Evolutionary conservation across 345 rosid genomes (phyloP).

Genomic region (Murraya koenigii): DNA sequence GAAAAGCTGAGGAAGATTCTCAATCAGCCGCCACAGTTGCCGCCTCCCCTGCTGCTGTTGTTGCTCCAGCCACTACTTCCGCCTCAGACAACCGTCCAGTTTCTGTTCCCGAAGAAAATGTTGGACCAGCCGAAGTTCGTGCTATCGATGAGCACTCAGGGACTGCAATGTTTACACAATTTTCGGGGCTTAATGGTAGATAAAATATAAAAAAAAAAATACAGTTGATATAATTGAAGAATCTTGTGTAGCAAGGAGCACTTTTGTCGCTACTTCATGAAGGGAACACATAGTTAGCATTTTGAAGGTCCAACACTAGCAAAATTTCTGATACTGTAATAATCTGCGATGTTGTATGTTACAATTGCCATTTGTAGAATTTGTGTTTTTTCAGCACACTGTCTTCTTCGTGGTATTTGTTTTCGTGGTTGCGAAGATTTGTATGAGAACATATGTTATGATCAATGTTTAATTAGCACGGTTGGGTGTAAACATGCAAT

Average conservation of each 20-base stretch:
- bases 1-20: constrained; percentile 50
- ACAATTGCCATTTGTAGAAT: not conserved
- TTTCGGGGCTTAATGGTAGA: constrained; percentile 61
- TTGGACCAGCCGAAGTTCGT: constrained; percentile 36
- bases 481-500: too few species aligned
- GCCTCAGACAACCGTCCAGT: constrained; percentile 21
- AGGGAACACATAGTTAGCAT: not conserved
- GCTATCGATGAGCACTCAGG: constrained; percentile 57
- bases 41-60: constrained; percentile 18
- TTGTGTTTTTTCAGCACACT: not conserved
- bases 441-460: not conserved
- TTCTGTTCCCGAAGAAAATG: constrained; percentile 38
- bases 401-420: not conserved
- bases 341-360: not conserved
- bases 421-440: not conserved
- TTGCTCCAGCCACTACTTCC: constrained; percentile 26
- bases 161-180: constrained; percentile 65
- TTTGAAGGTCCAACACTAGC: not conserved
- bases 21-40: constrained; percentile 16
- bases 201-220: not conserved
- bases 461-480: not conserved
- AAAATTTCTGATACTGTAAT: not conserved
- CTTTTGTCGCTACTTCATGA: not conserved
- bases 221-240: not conserved
- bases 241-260: not conserved